Evolutionary conservation across 768 basidiomycete species (phyloP).

Genomic region (Lactarius pseudohatsudake): DNA sequence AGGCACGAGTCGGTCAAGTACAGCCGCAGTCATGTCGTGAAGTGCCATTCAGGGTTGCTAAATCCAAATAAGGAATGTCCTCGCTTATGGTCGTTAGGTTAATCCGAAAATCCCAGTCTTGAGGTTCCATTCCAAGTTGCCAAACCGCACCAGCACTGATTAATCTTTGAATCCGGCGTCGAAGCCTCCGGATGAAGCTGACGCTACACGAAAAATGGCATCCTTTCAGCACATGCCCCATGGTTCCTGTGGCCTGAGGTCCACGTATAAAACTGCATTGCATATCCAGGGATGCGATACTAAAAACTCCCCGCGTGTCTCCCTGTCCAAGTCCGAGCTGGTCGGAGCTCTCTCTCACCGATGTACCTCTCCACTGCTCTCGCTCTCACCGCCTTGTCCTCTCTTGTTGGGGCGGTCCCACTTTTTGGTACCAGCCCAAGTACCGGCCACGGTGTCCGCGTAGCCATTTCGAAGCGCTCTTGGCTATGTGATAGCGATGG

Average conservation of each 20-base stretch:
- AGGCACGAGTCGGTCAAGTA: background rate
- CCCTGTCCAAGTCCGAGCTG: background rate
- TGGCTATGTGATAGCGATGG: background rate
- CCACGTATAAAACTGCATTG: background rate
- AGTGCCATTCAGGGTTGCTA: background rate
- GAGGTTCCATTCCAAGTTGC: background rate
- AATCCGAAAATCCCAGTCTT: background rate
- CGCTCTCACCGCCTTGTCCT: background rate
- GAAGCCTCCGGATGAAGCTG: background rate
- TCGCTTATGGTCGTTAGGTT: background rate
- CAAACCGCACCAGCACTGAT: background rate
- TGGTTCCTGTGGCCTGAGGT: background rate
- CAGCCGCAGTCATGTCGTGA: too few species aligned
- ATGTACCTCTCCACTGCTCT: slow-evolving; percentile 1
- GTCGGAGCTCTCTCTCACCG: background rate
- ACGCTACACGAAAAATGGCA: background rate
- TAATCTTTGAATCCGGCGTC: background rate
- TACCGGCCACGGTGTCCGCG: background rate
- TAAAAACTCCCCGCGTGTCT: background rate
- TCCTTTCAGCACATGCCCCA: background rate
- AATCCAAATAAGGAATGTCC: background rate
- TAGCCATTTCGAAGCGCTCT: slow-evolving; percentile 17
- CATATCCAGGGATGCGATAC: background rate
- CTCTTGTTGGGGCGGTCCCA: slow-evolving; percentile 1
- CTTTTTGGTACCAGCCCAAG: background rate